Evolutionary conservation across 2,329 filamentous ascomycete genomes (phyloP).

Genomic region (Talaromyces rugulosus): DNA sequence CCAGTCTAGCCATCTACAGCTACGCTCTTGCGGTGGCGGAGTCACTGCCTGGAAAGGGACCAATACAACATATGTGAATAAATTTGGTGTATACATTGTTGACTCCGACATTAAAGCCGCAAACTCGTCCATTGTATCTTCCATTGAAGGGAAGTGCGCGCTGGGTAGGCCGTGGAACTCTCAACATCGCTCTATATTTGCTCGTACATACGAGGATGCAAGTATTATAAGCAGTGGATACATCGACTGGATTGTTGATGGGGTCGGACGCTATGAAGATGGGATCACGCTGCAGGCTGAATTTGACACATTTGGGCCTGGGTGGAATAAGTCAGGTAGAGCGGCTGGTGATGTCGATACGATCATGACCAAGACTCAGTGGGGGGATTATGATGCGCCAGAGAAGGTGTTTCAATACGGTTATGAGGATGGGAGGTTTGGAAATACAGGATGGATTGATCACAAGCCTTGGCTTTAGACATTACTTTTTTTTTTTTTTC

Average conservation of each 20-base stretch:
- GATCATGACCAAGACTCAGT: constrained; percentile 41
- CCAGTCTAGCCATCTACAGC: constrained; percentile 49
- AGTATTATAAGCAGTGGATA: constrained; percentile 54
- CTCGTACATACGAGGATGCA: constrained; percentile 52
- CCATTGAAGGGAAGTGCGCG: constrained; percentile 47
- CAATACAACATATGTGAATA: constrained; percentile 63
- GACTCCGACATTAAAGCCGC: constrained; percentile 52
- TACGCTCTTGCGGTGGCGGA: constrained; percentile 61
- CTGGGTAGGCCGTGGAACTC: constrained; percentile 63
- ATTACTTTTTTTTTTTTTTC: too few species aligned
- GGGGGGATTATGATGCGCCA: constrained; percentile 34
- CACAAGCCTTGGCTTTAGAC: constrained; percentile 6
- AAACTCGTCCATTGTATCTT: constrained; percentile 43
- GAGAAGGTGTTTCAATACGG: constrained; percentile 43
- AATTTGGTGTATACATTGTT: constrained; percentile 63
- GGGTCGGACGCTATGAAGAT: constrained; percentile 33
- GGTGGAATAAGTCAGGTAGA: constrained; percentile 50
- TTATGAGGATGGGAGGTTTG: constrained; percentile 39
- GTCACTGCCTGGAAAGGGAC: constrained; percentile 67
- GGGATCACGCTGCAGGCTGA: constrained; percentile 55
- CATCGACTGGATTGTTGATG: constrained; percentile 46
- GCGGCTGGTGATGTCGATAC: constrained; percentile 39
- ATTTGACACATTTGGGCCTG: constrained; percentile 50
- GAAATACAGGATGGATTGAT: constrained; percentile 50
- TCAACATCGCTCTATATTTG: constrained; percentile 55